Base-by-base conservation (phyloP, 2,329 filamentous ascomycete species). In the Biscogniauxia marginata region DNA sequence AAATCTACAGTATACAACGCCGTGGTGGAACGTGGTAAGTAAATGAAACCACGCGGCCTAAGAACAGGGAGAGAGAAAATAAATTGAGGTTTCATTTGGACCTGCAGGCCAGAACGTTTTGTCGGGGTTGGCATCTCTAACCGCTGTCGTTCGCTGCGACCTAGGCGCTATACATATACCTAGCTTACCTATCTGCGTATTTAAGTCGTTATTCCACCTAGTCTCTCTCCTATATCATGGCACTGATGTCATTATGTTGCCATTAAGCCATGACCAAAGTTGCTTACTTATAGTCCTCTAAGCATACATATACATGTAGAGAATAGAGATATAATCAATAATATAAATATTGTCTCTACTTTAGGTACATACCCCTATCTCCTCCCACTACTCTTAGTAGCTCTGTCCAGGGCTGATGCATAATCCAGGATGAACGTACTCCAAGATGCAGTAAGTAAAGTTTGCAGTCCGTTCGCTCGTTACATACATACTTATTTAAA, bases 91-190 rank as follows among this genome's bases (percentile, higher is more conserved):
- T 18, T 49, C 21, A 25, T 25, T 49, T 55, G 55, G 53, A 58
- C 58, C 58, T 56, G 49, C 50, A 53, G 52, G 34, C 51, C 50
- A 56, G 58, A 54, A 54, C 55, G 16, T 18, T 18, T 25, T 24
- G 16, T 23, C 22, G 30, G 6, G 30, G 11, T 13, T 23, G 21
- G 24, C 7, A 23, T 24, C 46, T n/a, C 18, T 24, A 48, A n/a
- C 21, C 30, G 30, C 46, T 24, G n/a, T 46, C 43, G 16, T 46
- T 19, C 43, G 16, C 20, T n/a, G n/a, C n/a, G n/a, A n/a, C n/a
- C n/a, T n/a, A n/a, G n/a, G n/a, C n/a, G n/a, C n/a, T n/a, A n/a
- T n/a, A n/a, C n/a, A n/a, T n/a, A n/a, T n/a, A n/a, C n/a, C n/a
- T n/a, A n/a, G n/a, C n/a, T n/a, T n/a, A n/a, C n/a, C n/a, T n/a